phyloP scores from a whole-genome alignment of 1,284 basidiomycete species.

The Cryptococcus jaspeensis region DNA sequence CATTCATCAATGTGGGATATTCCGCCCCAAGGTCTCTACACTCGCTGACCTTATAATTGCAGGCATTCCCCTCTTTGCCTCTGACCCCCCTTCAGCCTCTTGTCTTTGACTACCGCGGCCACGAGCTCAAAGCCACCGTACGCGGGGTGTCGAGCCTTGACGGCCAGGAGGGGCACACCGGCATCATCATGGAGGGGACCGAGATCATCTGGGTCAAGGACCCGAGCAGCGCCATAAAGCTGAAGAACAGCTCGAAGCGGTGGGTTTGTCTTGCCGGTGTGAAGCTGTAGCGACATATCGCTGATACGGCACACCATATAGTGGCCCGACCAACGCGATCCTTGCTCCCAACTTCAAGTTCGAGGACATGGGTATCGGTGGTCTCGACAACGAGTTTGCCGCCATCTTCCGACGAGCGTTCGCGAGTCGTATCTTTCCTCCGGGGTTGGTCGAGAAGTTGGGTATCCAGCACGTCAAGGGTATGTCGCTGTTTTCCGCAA shows the following conservation, averaged over 20 bases:
- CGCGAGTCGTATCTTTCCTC: slow-evolving; percentile 96
- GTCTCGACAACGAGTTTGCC: slow-evolving; percentile 91
- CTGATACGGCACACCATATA: slow-evolving; percentile 44
- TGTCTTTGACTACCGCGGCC: slow-evolving; percentile 88
- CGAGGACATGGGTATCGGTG: slow-evolving; percentile 99
- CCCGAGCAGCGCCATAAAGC: slow-evolving; percentile 73
- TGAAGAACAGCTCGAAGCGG: slow-evolving; percentile 91
- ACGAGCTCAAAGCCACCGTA: slow-evolving; percentile 73
- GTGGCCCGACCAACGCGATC: slow-evolving; percentile 90
- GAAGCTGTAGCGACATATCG: neutral
- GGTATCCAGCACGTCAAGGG: slow-evolving; percentile 99
- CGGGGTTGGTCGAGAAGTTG: slow-evolving; percentile 92
- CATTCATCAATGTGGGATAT: slow-evolving; percentile 62
- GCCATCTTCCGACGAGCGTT: slow-evolving; percentile 99
- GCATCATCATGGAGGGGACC: slow-evolving; percentile 85
- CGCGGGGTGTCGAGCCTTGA: slow-evolving; percentile 62
- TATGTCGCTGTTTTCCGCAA: slow-evolving; percentile 39
- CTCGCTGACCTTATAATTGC: slow-evolving; percentile 10
- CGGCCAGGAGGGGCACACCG: slow-evolving; percentile 58
- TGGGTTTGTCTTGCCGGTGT: slow-evolving; percentile 47
- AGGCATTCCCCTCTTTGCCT: slow-evolving; percentile 65
- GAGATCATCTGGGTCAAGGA: slow-evolving; percentile 88
- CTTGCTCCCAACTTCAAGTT: slow-evolving; percentile 99
- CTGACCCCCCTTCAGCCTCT: slow-evolving; percentile 66
- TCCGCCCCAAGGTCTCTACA: neutral